A percentile compares a stretch with the other conserved stretches of the same genome.
Evolutionary conservation across 192 early-diverging fungal genomes (phyloP).

Genomic region (Umbelopsis isabellina): DNA sequence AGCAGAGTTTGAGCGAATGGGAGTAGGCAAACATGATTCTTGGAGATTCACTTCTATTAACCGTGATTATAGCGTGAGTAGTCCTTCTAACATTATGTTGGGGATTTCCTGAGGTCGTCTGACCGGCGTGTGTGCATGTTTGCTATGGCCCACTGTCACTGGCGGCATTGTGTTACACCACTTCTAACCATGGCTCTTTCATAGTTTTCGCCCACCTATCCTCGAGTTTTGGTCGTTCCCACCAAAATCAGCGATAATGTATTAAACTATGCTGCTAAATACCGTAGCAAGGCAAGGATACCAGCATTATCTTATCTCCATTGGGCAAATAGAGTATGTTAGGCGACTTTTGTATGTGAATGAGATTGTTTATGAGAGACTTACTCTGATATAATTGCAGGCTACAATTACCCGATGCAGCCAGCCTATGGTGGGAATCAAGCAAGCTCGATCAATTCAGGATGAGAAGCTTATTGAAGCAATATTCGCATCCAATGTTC

Average conservation of each 20-base stretch:
- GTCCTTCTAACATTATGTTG: background rate
- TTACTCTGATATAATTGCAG: slow-evolving; percentile 26
- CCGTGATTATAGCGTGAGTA: slow-evolving; percentile 66
- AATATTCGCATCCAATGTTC: slow-evolving; percentile 76
- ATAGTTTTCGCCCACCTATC: slow-evolving; percentile 91
- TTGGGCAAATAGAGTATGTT: slow-evolving; percentile 69
- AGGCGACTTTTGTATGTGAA: background rate
- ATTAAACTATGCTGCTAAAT: slow-evolving; percentile 84
- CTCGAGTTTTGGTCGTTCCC: slow-evolving; percentile 80
- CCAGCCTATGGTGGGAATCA: slow-evolving; percentile 97
- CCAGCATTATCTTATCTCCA: slow-evolving; percentile 92
- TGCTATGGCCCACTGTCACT: too few species aligned
- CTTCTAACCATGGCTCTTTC: slow-evolving; percentile 10
- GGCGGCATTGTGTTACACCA: too few species aligned
- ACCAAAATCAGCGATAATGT: slow-evolving; percentile 87
- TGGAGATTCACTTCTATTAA: slow-evolving; percentile 88
- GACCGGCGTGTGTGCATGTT: background rate
- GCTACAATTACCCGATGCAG: slow-evolving; percentile 91
- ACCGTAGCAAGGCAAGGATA: slow-evolving; percentile 88
- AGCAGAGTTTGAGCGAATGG: slow-evolving; percentile 84
- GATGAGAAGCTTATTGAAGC: slow-evolving; percentile 96
- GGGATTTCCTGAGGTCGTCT: background rate
- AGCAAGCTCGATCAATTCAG: slow-evolving; percentile 92
- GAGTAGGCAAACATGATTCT: slow-evolving; percentile 64
- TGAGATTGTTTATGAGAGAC: background rate